These are phyloP conservation scores for Moesziomyces globuligerus DNA, from an alignment of 1,284 basidiomycete species.

Conservation along the genomic window DNA sequence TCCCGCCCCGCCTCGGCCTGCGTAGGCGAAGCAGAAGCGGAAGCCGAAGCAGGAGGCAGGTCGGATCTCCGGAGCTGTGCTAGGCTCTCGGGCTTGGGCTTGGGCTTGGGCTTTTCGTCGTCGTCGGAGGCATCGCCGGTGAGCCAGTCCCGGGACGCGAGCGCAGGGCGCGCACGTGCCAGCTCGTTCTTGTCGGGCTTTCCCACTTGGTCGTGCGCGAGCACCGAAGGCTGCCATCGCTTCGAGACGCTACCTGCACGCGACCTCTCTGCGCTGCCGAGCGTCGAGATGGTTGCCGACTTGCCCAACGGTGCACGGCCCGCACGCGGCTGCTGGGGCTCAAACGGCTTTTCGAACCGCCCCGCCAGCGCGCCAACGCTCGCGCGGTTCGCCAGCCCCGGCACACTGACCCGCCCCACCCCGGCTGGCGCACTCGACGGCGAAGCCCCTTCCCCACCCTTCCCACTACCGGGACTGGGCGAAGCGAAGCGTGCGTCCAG, in stretches of 20 bases:
- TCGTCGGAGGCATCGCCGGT: constrained; percentile 38
- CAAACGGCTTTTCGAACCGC: constrained; percentile 38
- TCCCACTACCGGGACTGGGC: too few relatives aligned
- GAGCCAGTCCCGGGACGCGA: constrained; percentile 37
- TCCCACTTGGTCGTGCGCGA: constrained; percentile 11
- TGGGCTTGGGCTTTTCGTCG: constrained; percentile 5
- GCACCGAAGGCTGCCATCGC: constrained; percentile 32
- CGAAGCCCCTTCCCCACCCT: too few relatives aligned
- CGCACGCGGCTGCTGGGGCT: constrained; percentile 15
- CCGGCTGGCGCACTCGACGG: constrained; percentile 8
- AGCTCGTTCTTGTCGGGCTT: constrained; percentile 11
- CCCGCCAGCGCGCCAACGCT: constrained; percentile 52
- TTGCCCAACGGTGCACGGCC: constrained; percentile 12
- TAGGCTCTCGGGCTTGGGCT: neutral
- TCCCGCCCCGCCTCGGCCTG: constrained; percentile 9
- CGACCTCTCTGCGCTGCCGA: constrained; percentile 2
- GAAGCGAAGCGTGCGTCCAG: constrained; percentile 46
- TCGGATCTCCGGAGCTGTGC: constrained; percentile 10
- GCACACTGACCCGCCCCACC: constrained; percentile 12
- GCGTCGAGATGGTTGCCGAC: constrained; percentile 22
- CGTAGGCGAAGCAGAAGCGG: neutral
- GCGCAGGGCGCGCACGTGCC: neutral
- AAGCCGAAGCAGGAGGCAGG: neutral
- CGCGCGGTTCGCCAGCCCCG: constrained; percentile 41
- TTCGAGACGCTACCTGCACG: constrained; percentile 22